A percentile compares a stretch with the other conserved stretches of the same genome.
phyloP scores from a whole-genome alignment of 1,284 basidiomycete genomes.

The Malassezia japonica region DNA sequence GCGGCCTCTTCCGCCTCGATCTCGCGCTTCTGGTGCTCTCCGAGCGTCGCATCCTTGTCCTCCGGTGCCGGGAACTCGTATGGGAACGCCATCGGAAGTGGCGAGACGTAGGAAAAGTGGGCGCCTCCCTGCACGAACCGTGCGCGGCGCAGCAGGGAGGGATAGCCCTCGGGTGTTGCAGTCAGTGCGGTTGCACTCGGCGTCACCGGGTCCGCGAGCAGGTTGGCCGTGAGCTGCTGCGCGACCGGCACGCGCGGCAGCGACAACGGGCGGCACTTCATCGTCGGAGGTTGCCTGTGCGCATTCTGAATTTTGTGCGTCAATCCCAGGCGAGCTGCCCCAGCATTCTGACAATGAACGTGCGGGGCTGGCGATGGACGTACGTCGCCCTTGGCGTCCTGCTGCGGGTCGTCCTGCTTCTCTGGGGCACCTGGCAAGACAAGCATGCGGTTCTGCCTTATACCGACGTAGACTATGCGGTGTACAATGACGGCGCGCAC shows the following conservation, averaged over 20 bases:
- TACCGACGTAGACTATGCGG: constrained; percentile 91
- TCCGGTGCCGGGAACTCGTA: constrained; percentile 57
- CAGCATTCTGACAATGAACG: not conserved
- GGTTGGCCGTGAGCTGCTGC: constrained; percentile 59
- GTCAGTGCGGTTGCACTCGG: constrained; percentile 54
- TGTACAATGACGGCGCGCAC: constrained; percentile 78
- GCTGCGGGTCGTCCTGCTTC: constrained; percentile 62
- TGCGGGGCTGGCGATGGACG: constrained; percentile 4
- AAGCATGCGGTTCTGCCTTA: constrained; percentile 74
- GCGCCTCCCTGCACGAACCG: constrained; percentile 56
- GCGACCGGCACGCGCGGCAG: constrained; percentile 60
- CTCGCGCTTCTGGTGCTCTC: constrained; percentile 20
- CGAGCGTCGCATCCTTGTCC: constrained; percentile 16
- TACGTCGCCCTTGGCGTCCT: constrained; percentile 52
- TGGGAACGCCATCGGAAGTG: constrained; percentile 74
- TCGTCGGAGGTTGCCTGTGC: not conserved
- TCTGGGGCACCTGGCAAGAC: constrained; percentile 82
- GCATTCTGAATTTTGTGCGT: not conserved
- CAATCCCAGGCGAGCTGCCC: not conserved
- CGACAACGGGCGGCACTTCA: constrained; percentile 23
- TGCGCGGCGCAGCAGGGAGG: constrained; percentile 59
- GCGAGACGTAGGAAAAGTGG: constrained; percentile 73
- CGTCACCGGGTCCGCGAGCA: constrained; percentile 61
- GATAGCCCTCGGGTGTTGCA: constrained; percentile 44
- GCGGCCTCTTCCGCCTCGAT: constrained; percentile 12